Base-by-base conservation (phyloP, 257 asterid species). In the Fraxinus pennsylvanica region DNA sequence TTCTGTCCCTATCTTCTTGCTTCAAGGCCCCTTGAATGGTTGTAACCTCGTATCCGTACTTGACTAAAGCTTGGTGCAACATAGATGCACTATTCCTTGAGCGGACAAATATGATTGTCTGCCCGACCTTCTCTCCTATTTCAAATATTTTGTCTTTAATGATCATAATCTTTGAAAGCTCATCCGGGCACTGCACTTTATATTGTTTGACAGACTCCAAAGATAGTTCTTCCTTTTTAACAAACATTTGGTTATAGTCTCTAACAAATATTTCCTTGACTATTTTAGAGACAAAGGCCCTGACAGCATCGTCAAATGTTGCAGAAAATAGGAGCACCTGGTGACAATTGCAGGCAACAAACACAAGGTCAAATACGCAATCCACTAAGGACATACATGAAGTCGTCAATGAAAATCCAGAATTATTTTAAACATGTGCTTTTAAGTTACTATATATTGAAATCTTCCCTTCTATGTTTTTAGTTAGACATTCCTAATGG, bases 121-220 rank as follows among this genome's bases (percentile, higher is more conserved):
- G 99, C 32, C 97, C 99, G 65, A 93, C 97, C 82, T 86, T 91
- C 74, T 90, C 91, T 45, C 94, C 98, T 61, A 92, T 87, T 78
- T 93, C 98, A 22, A 96, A 96, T 79, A 96, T 92, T 81, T 81
- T 92, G 79, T 92, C 97, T 80, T 87, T 92, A 68, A 96, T 83
- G 19, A 96, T 92, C 88, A 75, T 83, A 77, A 93, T 80, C 83
- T 93, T 96, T 7, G 97, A 75, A 72, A 84, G 96, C 82, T 96
- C 99, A 67, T 93, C 98, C 0, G 97, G 99, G 81, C 97, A 90
- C 36, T 83, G 86, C 79, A 96, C 98, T 84, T 91, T 96, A 76
- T 88, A 91, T 86, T 83, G 91, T 79, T 86, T 88, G 54, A 88
- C 90, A 15, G 88, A 82, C 50, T 81, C 87, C 21, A 86, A 79